Conservation (phyloP, 108 stramenopile genomes). For the Asterionellopsis glacialis region DNA sequence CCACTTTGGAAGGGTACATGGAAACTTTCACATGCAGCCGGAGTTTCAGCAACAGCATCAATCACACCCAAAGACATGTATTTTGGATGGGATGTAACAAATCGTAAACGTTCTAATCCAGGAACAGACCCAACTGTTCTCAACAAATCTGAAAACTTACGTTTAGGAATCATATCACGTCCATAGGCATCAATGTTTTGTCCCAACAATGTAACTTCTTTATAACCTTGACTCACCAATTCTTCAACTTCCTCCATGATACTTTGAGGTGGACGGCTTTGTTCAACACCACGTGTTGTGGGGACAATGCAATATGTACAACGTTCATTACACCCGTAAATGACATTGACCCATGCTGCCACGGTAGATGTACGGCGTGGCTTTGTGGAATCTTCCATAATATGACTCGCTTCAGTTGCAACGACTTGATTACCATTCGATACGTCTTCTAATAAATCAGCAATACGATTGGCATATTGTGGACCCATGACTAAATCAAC, state of each 20-base stretch:
- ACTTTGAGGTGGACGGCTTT: slow-evolving; percentile 78
- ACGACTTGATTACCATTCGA: slow-evolving; percentile 92
- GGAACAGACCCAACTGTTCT: slow-evolving; percentile 56
- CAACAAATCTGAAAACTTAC: slow-evolving; percentile 91
- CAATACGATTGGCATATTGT: slow-evolving; percentile 93
- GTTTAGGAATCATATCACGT: slow-evolving; percentile 92
- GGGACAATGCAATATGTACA: slow-evolving; percentile 95
- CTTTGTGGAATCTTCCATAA: slow-evolving; percentile 94
- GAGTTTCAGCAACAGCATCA: slow-evolving; percentile 89
- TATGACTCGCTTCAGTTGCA: slow-evolving; percentile 90
- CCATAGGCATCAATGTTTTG: slow-evolving; percentile 97
- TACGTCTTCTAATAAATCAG: slow-evolving; percentile 91
- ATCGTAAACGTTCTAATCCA: slow-evolving; percentile 87
- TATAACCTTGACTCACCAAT: slow-evolving; percentile 60
- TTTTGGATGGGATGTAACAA: slow-evolving; percentile 95
- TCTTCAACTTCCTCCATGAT: slow-evolving; percentile 78
- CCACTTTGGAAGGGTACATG: slow-evolving; percentile 95
- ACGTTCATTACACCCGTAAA: slow-evolving; percentile 81
- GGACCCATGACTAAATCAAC: slow-evolving; percentile 90
- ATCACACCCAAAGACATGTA: slow-evolving; percentile 94
- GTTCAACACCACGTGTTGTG: slow-evolving; percentile 85
- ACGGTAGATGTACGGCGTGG: slow-evolving; percentile 75
- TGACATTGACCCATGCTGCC: slow-evolving; percentile 91
- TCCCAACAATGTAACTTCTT: slow-evolving; percentile 88
- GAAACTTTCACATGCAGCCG: slow-evolving; percentile 81